Base-by-base conservation (phyloP, 2,329 filamentous ascomycete genomes). In the Bisporella sp. region DNA sequence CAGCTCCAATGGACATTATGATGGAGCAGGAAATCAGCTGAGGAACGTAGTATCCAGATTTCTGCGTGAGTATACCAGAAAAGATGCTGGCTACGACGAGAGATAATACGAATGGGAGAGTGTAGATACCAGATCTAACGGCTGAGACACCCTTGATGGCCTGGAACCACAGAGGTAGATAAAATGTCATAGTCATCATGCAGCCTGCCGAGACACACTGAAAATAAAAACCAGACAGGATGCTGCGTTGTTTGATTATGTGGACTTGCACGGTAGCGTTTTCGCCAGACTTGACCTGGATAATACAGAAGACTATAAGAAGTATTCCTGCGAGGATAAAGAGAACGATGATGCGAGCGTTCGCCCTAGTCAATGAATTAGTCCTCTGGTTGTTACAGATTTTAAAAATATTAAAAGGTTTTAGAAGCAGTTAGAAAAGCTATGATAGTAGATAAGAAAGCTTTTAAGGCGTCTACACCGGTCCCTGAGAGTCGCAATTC, bases 221-320 rank as follows among this genome's bases (percentile, higher is more conserved):
- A 29, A 49, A 43, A 28, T 11, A 32, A 4, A 31, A 7, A 5
- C 28, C 41, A 11, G 53, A 58, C 1, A 54, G 59, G 4, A 71
- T 62, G 31, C 60, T 64, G 4, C 68, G 62, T 30, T 68, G 59
- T 21, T 51, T 57, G 31, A 70, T 43, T 50, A 70, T 63, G 6
- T 65, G 65, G 7, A 62, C 62, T 5, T 67, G 67, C 8, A 71
- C 57, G 1, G 66, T 71, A 4, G 67, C 69, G 8, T 13, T 29
- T 12, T 72, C 70, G 5, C 71, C 72, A 43, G 68, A 66, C 37
- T 56, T 66, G 49, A 61, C 66, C 51, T 73, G 66, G 6, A 64
- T 55, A n/a, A 57, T 41, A 21, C 56, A 55, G 55, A 71, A 73
- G 13, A 54, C 56, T n/a, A 60, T 40, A 3, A 64, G 45, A 21